Base-by-base conservation (phyloP, 129 eudicot species). In the Flaveria brownii region DNA sequence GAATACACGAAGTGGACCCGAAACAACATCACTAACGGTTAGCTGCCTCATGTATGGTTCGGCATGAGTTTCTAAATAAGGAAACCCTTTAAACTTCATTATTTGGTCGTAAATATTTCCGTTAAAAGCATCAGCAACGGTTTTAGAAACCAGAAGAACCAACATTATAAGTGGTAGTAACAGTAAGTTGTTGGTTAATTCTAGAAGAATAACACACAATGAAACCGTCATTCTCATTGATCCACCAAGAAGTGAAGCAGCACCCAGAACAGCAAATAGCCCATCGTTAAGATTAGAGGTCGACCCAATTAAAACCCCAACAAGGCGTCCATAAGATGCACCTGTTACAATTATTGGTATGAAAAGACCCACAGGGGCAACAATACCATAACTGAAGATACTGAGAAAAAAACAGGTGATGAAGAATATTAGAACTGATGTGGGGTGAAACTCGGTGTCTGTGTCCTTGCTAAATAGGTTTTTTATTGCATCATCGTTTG, bases 181-280 rank as follows among this genome's bases (percentile, higher is more conserved):
- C 26, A 88, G 55, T 26, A 93, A 83, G 73, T 93, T 90, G 74
- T 93, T 85, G 69, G 98, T 93, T 33, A 93, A 72, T 78, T 93
- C 98, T 16, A 93, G 85, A 66, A 93, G 79, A 62, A 93, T 91
- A 46, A 93, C 96, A 69, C 98, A 88, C 25, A 93, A 67, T 0
- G 98, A 93, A 64, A 93, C 97, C 2, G 98, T 93, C 92, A 84
- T 91, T 47, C 98, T 85, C 98, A 93, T 93, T 3, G 98, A 80
- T 17, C 98, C 98, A 4, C 98, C 98, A 43, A 93, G 96, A 78
- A 93, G 82, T 71, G 98, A 84, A 77, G 98, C 97, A 23, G 97
- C 82, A 64, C 98, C 98, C 55, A 93, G 73, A 61, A 93, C 93
- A 7, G 98, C 93, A 77, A 90, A 91, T 13, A 93, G 90, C 30